phyloP scores from a whole-genome alignment of 179 eudicot genomes.

The Patellifolia procumbens region DNA sequence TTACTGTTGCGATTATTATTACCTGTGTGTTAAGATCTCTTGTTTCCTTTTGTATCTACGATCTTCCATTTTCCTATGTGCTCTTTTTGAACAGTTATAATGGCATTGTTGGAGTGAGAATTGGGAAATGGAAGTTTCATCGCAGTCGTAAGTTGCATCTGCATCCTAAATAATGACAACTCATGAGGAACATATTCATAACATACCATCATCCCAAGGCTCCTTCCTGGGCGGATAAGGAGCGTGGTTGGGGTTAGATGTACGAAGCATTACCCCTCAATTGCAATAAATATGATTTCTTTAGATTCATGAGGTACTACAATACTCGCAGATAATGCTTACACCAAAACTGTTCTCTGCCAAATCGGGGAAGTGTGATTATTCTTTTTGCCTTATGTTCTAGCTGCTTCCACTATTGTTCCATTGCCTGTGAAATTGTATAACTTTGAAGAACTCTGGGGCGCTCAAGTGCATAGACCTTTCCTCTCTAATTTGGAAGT shows the following conservation, averaged over 20 bases:
- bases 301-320: background rate
- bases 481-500: background rate
- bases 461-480: background rate
- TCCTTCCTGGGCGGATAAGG: background rate
- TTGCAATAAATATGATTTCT: background rate
- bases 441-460: background rate
- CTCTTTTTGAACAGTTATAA: background rate
- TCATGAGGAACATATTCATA: background rate
- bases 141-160: background rate
- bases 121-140: background rate
- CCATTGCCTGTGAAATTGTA: background rate
- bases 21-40: background rate
- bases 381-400: background rate
- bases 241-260: background rate
- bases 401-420: conserved; percentile 5
- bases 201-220: background rate
- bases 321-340: background rate
- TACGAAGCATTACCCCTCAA: background rate
- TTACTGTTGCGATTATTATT: background rate
- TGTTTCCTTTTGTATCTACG: background rate
- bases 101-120: background rate
- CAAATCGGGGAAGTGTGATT: background rate
- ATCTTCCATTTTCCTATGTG: background rate
- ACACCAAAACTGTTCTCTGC: background rate
- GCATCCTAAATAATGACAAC: conserved; percentile 3